A percentile compares a stretch with the other conserved stretches of the same genome.
These are phyloP conservation scores for Cercospora sp. DNA, from an alignment of 2,329 filamentous ascomycete species.

Conservation along the genomic window DNA sequence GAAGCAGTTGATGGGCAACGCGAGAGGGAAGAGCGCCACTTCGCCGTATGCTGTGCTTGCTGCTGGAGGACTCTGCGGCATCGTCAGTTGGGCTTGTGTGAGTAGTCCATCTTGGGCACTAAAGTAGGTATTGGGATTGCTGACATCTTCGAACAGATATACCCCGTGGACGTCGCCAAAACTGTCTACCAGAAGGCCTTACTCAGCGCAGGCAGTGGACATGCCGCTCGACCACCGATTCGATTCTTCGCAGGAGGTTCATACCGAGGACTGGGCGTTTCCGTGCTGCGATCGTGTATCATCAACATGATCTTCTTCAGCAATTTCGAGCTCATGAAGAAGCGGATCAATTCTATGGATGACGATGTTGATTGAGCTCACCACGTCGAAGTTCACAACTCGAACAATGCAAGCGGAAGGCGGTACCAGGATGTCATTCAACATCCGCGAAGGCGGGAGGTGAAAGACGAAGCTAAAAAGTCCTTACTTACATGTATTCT, in stretches of 20 bases:
- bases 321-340: constrained; percentile 79
- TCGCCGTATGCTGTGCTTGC: constrained; percentile 76
- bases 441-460: background rate
- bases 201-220: constrained; percentile 62
- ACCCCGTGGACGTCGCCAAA: constrained; percentile 75
- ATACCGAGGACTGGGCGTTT: constrained; percentile 76
- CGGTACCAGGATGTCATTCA: background rate
- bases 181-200: constrained; percentile 83
- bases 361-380: background rate
- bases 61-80: constrained; percentile 77
- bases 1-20: constrained; percentile 77
- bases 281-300: constrained; percentile 76
- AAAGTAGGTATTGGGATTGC: background rate
- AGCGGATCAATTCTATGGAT: constrained; percentile 48
- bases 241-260: constrained; percentile 74
- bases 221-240: constrained; percentile 61
- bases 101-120: constrained; percentile 36
- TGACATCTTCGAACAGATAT: constrained; percentile 43
- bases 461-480: background rate
- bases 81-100: constrained; percentile 81
- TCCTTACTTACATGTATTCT: background rate
- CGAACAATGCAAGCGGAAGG: background rate
- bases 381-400: background rate
- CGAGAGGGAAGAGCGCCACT: constrained; percentile 70
- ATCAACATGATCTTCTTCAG: constrained; percentile 91